Base-by-base conservation (phyloP, 1,284 basidiomycete species). In the Clitocybe nebularis region DNA sequence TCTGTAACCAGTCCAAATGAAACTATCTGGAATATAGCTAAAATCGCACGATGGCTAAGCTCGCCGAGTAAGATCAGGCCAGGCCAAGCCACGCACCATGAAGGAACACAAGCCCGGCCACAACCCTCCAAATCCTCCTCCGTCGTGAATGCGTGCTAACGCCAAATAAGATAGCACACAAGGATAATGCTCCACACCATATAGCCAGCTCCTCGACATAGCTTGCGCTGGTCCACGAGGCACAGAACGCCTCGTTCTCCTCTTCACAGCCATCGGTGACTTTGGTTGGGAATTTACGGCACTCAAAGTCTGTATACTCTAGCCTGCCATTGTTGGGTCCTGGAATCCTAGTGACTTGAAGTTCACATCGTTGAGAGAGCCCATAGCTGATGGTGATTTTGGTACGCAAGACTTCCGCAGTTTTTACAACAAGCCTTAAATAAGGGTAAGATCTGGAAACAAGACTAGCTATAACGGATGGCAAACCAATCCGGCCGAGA, bases 71-170 rank as follows among this genome's bases (percentile, higher is more conserved):
- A 3, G n/a, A 34, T 11, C 11, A 35, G 24, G 44, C 7, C 20
- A 37, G 9, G 28, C 10, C 19, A 10, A 10, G 19, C 6, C 35
- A 56, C 70, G 10, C 55, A 83, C 83, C 73, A 52, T 84, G 79
- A 14, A 86, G 53, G 6, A 75, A 60, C 7, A 84, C 66, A 9
- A 89, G 60, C 8, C 74, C 77, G 8, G 81, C 82, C 3, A 81
- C 78, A 2, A 75, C 79, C 55, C 74, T 78, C 85, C 85, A 89
- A 32, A 87, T 80, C 47, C 85, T 74, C 45, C 83, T 69, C 49
- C 86, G 69, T 41, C 84, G 69, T 13, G 83, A 83, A 53, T 78
- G 79, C 0, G 86, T 86, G 53, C 74, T 84, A 8, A 85, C 71
- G 3, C 86, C 85, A 44, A 89, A 70, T 26, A 82, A 52, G 36